Evolutionary conservation across 176 grass and related monocot species (phyloP).

Genomic region (Eleusine indica): DNA sequence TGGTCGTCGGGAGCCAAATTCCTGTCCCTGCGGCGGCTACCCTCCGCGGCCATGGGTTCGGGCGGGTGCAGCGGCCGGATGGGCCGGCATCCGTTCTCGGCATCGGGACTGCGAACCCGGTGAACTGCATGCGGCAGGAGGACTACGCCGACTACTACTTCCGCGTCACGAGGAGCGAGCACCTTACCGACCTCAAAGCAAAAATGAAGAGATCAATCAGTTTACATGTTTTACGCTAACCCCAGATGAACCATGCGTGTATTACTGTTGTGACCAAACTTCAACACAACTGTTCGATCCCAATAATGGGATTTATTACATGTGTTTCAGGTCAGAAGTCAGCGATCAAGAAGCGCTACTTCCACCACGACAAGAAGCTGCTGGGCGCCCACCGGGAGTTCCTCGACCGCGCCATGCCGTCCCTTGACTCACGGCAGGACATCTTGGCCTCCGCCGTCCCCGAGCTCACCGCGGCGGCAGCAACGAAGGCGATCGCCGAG

Average conservation of each 20-base stretch:
- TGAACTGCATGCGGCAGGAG: no score
- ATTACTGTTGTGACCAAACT: not conserved
- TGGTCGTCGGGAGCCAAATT: no score
- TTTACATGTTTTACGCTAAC: not conserved
- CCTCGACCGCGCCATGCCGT: conserved; percentile 8
- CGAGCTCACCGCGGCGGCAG: conserved; percentile 41
- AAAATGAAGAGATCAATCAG: conserved; percentile 41
- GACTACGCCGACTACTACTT: no score
- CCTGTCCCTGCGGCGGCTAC: no score
- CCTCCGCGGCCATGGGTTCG: no score
- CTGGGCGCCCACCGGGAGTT: conserved; percentile 28
- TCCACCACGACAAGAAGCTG: not conserved
- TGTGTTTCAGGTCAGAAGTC: conserved; percentile 35
- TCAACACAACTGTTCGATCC: not conserved
- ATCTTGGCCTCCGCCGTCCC: conserved; percentile 41
- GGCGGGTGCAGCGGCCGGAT: no score
- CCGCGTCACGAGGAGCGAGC: conserved; percentile 40
- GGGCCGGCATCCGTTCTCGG: no score
- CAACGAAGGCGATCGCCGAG: conserved; percentile 52
- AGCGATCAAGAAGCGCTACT: not conserved
- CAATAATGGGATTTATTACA: no score
- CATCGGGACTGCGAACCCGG: no score
- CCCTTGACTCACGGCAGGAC: conserved; percentile 42
- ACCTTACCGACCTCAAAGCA: conserved; percentile 55
- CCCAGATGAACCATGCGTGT: no score